These are phyloP conservation scores for Scleroderma citrinum DNA, from an alignment of 768 basidiomycete species.

Conservation along the genomic window DNA sequence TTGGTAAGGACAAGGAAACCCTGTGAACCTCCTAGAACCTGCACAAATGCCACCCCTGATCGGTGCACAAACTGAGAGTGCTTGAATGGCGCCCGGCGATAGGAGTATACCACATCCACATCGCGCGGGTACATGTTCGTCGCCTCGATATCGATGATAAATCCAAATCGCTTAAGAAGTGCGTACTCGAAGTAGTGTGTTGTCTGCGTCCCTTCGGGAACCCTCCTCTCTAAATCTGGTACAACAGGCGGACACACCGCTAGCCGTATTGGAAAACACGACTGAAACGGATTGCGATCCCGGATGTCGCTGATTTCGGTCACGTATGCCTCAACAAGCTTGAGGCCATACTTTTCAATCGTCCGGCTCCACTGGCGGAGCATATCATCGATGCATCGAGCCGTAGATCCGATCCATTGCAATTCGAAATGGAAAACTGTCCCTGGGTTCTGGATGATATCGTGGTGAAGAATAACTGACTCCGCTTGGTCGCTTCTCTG, in stretches of 20 bases:
- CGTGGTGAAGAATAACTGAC: constrained; percentile 83
- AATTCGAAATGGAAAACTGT: constrained; percentile 96
- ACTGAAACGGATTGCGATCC: constrained; percentile 84
- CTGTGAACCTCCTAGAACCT: constrained; percentile 70
- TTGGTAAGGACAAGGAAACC: constrained; percentile 92
- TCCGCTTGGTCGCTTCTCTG: constrained; percentile 86
- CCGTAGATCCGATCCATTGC: constrained; percentile 94
- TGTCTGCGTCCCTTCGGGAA: constrained; percentile 62
- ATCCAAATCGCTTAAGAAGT: constrained; percentile 69
- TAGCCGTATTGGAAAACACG: constrained; percentile 80
- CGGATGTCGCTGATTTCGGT: constrained; percentile 86
- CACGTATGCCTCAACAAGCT: constrained; percentile 90
- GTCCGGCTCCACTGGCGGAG: constrained; percentile 74
- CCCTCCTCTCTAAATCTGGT: constrained; percentile 57
- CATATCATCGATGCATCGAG: constrained; percentile 84
- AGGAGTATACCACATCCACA: constrained; percentile 85
- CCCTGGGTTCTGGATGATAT: constrained; percentile 91
- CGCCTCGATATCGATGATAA: constrained; percentile 82
- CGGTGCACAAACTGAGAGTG: constrained; percentile 92
- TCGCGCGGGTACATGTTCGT: constrained; percentile 69
- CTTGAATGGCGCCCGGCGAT: constrained; percentile 69
- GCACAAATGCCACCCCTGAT: constrained; percentile 84
- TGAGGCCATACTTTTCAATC: constrained; percentile 86
- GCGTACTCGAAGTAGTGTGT: constrained; percentile 78
- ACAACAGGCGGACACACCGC: constrained; percentile 68